Base-by-base conservation (phyloP, 768 basidiomycete genomes). In the Tricholoma terreum region DNA sequence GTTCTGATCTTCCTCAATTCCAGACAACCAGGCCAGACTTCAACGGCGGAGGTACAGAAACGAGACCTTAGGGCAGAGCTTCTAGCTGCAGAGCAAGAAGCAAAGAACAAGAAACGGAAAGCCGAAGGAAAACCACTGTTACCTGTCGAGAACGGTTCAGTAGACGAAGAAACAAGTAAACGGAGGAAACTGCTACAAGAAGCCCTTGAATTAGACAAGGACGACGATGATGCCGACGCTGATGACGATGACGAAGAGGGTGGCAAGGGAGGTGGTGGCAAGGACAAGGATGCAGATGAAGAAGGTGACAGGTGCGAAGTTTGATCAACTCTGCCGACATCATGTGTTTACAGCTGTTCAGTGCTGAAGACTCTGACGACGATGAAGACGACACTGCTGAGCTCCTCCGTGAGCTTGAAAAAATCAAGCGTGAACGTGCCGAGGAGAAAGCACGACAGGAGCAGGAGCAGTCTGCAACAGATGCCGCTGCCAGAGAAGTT, bases 361-460 rank as follows among this genome's bases (percentile, higher is more conserved):
- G 77, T 52, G 84, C 85, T 34, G 82, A 82, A 7, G 80, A 81
- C 6, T 54, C 52, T 0, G 77, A 78, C 10, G 83, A 89, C 15
- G 90, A 92, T 8, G 94, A 96, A 61, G 92, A 94, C 64, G 93
- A 96, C 54, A 93, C 94, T 0, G 94, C 94, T 0, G 96, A 97
- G 65, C 80, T 99, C 21, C 78, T 99, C 59, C 86, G 94, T 22
- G 97, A 99, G 70, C 80, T 99, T n/a, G 96, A 97, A 73, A 98
- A 96, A 77, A 98, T 98, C 63, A 98, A 97, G 73, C 87, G 87
- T 48, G 95, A 98, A 67, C 82, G 96, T 9, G 95, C 95, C 10
- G 95, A 90, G 65, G 97, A 98, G 73, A 94, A 94, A 68, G 88
- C 81, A 35, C 80, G 90, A 43, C 78, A 84, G 69, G 96, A 97